These are phyloP conservation scores for Mucor circinelloides DNA, from an alignment of 371 early-diverging fungal genomes.

Conservation along the genomic window DNA sequence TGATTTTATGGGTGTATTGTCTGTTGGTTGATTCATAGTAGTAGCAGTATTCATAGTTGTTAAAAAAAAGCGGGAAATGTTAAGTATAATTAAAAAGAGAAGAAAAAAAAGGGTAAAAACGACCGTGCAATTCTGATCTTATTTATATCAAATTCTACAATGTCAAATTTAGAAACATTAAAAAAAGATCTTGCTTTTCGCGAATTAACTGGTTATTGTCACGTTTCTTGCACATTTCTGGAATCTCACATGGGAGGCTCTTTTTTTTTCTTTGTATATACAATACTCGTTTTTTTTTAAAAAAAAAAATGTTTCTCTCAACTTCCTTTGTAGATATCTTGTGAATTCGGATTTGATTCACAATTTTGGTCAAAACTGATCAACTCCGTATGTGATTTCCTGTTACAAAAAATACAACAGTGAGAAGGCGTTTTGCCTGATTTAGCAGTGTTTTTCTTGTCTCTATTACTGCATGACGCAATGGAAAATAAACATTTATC, in stretches of 20 bases:
- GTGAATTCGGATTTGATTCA: conserved; percentile 5
- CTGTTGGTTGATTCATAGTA: neutral
- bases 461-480: neutral
- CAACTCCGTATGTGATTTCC: neutral
- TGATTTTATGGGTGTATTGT: neutral
- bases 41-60: neutral
- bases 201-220: conserved; percentile 7
- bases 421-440: neutral
- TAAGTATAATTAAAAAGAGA: neutral
- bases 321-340: neutral
- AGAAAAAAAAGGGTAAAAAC: conserved; percentile 4
- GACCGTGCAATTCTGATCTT: conserved; percentile 14
- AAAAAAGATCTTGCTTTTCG: conserved; percentile 1
- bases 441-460: neutral
- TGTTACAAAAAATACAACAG: neutral
- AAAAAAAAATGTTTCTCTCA: neutral
- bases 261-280: neutral
- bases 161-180: conserved; percentile 7
- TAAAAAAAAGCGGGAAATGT: conserved; percentile 5
- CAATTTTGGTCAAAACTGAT: neutral
- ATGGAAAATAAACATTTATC: neutral
- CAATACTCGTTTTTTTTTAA: neutral
- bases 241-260: conserved; percentile 13
- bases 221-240: conserved; percentile 14
- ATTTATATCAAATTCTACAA: conserved; percentile 9